phyloP scores from a whole-genome alignment of 1,139 yeast species.

The Saccharomyces hybrid region DNA sequence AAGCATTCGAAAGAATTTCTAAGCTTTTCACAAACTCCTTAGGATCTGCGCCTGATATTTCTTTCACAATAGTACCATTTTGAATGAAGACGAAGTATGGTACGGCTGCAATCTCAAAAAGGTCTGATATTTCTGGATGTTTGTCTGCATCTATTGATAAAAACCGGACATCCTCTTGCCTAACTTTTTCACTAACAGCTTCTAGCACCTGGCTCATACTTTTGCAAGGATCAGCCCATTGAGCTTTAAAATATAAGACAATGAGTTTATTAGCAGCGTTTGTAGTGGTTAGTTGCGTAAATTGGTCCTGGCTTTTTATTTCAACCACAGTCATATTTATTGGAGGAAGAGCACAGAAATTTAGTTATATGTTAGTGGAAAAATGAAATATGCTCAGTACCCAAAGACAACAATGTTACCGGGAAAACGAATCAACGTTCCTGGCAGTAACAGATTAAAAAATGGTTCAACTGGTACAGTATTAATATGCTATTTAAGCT shows the following conservation, averaged over 20 bases:
- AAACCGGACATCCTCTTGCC: conserved; percentile 40
- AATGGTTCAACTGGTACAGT: neutral
- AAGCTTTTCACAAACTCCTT: conserved; percentile 76
- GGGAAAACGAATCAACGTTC: conserved; percentile 4
- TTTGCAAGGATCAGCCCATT: conserved; percentile 96
- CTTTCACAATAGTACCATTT: conserved; percentile 80
- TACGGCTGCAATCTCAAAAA: conserved; percentile 91
- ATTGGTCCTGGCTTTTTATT: conserved; percentile 69
- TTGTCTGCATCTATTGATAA: conserved; percentile 85
- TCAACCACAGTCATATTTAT: conserved; percentile 60
- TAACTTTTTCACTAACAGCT: conserved; percentile 35
- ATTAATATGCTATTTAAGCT: neutral
- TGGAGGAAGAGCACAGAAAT: neutral
- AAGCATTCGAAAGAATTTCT: conserved; percentile 28
- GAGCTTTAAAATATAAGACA: conserved; percentile 83
- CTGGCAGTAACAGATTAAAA: neutral
- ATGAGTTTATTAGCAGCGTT: conserved; percentile 57
- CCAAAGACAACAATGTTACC: neutral
- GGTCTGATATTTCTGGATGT: conserved; percentile 78
- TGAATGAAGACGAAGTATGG: conserved; percentile 85
- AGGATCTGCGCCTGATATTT: conserved; percentile 93
- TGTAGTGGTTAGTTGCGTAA: conserved; percentile 63
- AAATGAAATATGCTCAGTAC: neutral
- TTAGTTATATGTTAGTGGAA: neutral
- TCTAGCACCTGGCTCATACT: conserved; percentile 37